Evolutionary conservation across 2,329 filamentous ascomycete species (phyloP).

Genomic region (Claviceps humidiphila): DNA sequence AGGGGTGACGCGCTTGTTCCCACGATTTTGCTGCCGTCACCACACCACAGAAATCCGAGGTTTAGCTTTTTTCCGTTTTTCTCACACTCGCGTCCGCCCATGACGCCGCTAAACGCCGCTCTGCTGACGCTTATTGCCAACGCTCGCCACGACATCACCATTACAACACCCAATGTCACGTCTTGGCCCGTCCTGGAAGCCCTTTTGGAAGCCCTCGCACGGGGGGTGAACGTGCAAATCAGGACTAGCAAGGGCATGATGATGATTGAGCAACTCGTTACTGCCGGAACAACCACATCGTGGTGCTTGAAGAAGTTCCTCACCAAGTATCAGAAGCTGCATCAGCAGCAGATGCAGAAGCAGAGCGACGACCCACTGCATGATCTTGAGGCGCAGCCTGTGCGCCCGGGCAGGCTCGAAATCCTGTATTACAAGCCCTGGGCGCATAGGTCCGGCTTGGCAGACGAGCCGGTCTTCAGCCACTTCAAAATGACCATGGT

Average conservation of each 20-base stretch:
- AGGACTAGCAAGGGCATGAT: conserved; percentile 59
- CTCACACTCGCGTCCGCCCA: conserved; percentile 34
- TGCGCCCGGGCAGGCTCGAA: conserved; percentile 34
- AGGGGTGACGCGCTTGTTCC: conserved; percentile 19
- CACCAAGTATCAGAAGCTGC: conserved; percentile 32
- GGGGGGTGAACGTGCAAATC: conserved; percentile 56
- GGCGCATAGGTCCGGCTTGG: conserved; percentile 14
- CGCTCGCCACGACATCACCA: conserved; percentile 46
- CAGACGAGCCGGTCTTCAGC: conserved; percentile 53
- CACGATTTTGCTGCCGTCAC: conserved; percentile 59
- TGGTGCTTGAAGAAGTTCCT: conserved; percentile 48
- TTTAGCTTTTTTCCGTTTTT: conserved; percentile 47
- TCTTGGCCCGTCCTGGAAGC: conserved; percentile 48
- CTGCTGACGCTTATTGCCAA: conserved; percentile 46
- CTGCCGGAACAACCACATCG: conserved; percentile 60
- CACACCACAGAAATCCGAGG: conserved; percentile 55
- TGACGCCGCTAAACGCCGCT: conserved; percentile 55
- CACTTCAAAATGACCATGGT: conserved; percentile 69
- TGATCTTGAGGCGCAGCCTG: conserved; percentile 29
- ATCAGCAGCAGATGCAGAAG: neutral
- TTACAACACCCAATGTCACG: conserved; percentile 71
- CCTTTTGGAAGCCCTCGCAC: conserved; percentile 44
- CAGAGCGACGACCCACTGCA: conserved; percentile 7
- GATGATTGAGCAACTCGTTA: conserved; percentile 69
- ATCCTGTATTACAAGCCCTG: conserved; percentile 45